Evolutionary conservation across 2,329 filamentous ascomycete genomes (phyloP).

Genomic region (Pseudovirgaria hyperparasitica): DNA sequence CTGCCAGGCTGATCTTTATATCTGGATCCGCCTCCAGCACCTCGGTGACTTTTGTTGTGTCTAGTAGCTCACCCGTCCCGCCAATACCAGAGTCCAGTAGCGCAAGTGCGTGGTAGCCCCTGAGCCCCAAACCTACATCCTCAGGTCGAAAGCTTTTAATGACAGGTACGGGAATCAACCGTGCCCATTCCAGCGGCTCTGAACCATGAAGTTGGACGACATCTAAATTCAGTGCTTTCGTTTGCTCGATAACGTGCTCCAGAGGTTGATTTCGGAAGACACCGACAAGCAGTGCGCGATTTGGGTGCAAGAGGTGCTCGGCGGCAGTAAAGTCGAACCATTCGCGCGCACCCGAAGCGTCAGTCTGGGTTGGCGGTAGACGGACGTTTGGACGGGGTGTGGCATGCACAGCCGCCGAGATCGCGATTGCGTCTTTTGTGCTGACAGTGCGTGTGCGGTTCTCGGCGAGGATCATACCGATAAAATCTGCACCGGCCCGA

Average conservation of each 20-base stretch:
- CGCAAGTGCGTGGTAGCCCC: constrained; percentile 73
- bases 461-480: constrained; percentile 84
- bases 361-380: too few species aligned
- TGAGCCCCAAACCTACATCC: constrained; percentile 55
- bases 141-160: constrained; percentile 72
- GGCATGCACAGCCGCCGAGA: constrained; percentile 64
- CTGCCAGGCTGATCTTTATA: constrained; percentile 70
- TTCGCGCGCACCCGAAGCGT: too few species aligned
- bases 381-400: constrained; percentile 26
- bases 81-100: constrained; percentile 80
- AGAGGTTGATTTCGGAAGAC: constrained; percentile 90
- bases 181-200: constrained; percentile 87
- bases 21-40: constrained; percentile 54
- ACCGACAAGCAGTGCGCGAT: constrained; percentile 69
- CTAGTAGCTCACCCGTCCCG: constrained; percentile 65
- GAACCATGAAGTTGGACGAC: constrained; percentile 86
- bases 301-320: constrained; percentile 35
- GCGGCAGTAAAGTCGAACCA: constrained; percentile 54
- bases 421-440: constrained; percentile 64
- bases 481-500: constrained; percentile 76
- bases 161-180: constrained; percentile 80
- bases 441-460: constrained; percentile 69
- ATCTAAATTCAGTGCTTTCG: constrained; percentile 65
- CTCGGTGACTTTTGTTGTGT: constrained; percentile 55
- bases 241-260: constrained; percentile 66